A percentile compares a stretch with the other conserved stretches of the same genome.
phyloP scores from a whole-genome alignment of 2,329 filamentous ascomycete genomes.

The Furcasterigmium furcatum region DNA sequence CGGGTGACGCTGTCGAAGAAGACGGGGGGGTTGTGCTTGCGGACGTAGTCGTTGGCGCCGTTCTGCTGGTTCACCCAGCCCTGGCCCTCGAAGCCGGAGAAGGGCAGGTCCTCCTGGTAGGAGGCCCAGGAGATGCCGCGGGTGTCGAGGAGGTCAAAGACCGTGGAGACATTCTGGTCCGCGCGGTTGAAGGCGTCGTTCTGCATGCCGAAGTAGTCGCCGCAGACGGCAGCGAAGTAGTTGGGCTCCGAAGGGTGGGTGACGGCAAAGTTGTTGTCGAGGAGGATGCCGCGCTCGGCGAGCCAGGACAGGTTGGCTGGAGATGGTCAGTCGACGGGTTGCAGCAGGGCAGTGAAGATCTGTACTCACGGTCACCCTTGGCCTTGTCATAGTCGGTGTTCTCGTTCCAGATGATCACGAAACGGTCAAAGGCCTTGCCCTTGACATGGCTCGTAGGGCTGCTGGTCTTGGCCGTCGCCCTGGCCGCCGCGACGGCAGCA shows the following conservation, averaged over 20 bases:
- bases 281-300: slow-evolving; percentile 23
- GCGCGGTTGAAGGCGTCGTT: slow-evolving; percentile 59
- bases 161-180: slow-evolving; percentile 58
- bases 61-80: slow-evolving; percentile 62
- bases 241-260: slow-evolving; percentile 69
- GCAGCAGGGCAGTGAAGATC: too few relatives aligned
- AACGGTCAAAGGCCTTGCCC: too few relatives aligned
- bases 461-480: too few relatives aligned
- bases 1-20: slow-evolving; percentile 63
- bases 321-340: not conserved
- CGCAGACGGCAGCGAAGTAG: slow-evolving; percentile 59
- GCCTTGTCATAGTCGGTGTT: slow-evolving; percentile 70
- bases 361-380: slow-evolving; percentile 43
- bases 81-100: slow-evolving; percentile 66
- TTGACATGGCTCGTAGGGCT: too few relatives aligned
- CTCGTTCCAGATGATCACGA: too few relatives aligned
- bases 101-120: slow-evolving; percentile 79
- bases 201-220: slow-evolving; percentile 61
- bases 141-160: slow-evolving; percentile 67
- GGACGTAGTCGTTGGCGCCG: slow-evolving; percentile 71
- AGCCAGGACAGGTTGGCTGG: slow-evolving; percentile 21
- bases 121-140: slow-evolving; percentile 64
- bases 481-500: too few relatives aligned
- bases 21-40: slow-evolving; percentile 73
- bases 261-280: slow-evolving; percentile 41